These are phyloP conservation scores for Daldinia caldariorum DNA, from an alignment of 495 filamentous ascomycete species.

Conservation along the genomic window DNA sequence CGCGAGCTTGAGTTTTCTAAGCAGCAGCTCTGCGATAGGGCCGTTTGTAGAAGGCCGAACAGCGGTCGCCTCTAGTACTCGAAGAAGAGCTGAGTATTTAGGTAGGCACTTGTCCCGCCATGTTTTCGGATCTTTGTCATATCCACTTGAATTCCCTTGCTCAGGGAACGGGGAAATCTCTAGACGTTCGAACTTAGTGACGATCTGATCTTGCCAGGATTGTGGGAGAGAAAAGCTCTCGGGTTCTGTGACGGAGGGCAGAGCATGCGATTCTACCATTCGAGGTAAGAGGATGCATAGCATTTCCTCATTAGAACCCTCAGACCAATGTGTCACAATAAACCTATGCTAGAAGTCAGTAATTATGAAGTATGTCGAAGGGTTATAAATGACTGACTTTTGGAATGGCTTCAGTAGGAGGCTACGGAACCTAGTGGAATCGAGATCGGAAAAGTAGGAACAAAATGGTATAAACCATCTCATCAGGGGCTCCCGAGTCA, in stretches of 20 bases:
- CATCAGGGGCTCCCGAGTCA: conserved; percentile 70
- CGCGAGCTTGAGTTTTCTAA: conserved; percentile 66
- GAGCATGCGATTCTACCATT: conserved; percentile 65
- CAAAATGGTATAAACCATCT: conserved; percentile 85
- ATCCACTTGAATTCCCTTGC: conserved; percentile 53
- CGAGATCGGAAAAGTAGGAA: conserved; percentile 76
- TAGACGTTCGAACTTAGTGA: conserved; percentile 67
- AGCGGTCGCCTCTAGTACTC: conserved; percentile 56
- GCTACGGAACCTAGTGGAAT: conserved; percentile 77
- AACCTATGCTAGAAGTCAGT: conserved; percentile 62
- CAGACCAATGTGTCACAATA: conserved; percentile 75
- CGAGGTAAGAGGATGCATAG: conserved; percentile 75
- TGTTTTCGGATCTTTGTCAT: conserved; percentile 60
- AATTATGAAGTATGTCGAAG: background rate
- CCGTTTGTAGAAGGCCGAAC: conserved; percentile 65
- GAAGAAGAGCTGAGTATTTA: conserved; percentile 64
- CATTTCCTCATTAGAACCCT: conserved; percentile 68
- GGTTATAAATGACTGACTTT: conserved; percentile 60
- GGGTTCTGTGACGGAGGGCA: conserved; percentile 58
- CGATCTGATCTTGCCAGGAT: conserved; percentile 75
- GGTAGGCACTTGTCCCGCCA: conserved; percentile 66
- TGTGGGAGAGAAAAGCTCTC: conserved; percentile 70
- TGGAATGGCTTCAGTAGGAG: conserved; percentile 84
- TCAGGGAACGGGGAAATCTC: conserved; percentile 66
- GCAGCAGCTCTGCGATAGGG: conserved; percentile 63